Evolutionary conservation across 2,329 filamentous ascomycete species (phyloP).

Genomic region (Fusarium coicis): DNA sequence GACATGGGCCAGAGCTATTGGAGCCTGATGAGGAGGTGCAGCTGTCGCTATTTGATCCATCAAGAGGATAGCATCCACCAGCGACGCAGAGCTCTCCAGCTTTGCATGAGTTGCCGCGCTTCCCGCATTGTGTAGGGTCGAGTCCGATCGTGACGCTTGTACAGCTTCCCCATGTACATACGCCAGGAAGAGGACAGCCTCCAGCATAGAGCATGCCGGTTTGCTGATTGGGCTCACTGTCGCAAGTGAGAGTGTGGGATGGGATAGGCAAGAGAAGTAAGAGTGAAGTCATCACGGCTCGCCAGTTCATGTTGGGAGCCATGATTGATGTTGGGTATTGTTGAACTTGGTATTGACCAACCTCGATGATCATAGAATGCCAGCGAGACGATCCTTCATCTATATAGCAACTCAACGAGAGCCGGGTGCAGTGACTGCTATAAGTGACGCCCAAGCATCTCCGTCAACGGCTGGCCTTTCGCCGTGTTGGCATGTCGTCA

Average conservation of each 20-base stretch:
- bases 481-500: conserved; percentile 1
- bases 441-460: neutral
- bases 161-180: conserved; percentile 32
- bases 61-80: conserved; percentile 21
- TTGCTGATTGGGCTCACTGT: neutral
- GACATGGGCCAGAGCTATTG: neutral
- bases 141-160: conserved; percentile 32
- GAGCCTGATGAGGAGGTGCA: neutral
- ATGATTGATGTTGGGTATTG: conserved; percentile 4
- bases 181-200: conserved; percentile 25
- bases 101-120: conserved; percentile 17
- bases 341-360: conserved; percentile 22
- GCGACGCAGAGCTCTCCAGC: conserved; percentile 33
- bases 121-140: conserved; percentile 23
- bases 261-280: neutral
- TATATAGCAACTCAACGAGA: conserved; percentile 19
- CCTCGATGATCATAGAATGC: neutral
- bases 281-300: conserved; percentile 1
- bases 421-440: too few relatives aligned
- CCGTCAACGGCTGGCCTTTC: neutral
- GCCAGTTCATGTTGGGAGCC: conserved; percentile 18
- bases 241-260: neutral
- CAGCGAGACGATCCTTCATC: neutral
- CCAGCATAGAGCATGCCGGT: conserved; percentile 19
- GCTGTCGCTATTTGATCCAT: neutral